phyloP scores from a whole-genome alignment of 2,329 filamentous ascomycete genomes.

The Curvularia sp. region DNA sequence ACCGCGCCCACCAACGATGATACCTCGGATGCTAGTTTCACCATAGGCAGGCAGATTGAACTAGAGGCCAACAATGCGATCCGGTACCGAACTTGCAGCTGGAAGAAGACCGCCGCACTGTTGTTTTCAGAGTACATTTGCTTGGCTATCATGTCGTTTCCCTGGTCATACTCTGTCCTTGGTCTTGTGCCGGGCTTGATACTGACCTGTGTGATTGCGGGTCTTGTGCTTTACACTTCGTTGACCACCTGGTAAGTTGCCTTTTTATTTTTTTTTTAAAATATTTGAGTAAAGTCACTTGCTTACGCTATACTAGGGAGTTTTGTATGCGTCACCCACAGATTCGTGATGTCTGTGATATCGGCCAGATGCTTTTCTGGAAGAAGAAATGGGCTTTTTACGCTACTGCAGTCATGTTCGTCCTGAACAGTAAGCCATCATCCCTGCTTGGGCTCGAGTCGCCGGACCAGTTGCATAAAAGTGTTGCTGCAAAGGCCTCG shows the following conservation, averaged over 20 bases:
- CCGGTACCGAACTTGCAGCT: constrained; percentile 91
- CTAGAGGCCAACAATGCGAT: constrained; percentile 79
- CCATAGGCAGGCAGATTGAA: constrained; percentile 72
- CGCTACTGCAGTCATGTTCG: constrained; percentile 81
- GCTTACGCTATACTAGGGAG: constrained; percentile 64
- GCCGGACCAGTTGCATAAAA: neutral
- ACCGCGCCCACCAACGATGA: constrained; percentile 42
- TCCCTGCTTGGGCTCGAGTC: neutral
- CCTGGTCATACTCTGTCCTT: constrained; percentile 87
- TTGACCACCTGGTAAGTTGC: constrained; percentile 65
- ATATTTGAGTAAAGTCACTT: neutral
- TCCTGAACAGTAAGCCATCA: constrained; percentile 88
- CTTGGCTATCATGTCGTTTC: constrained; percentile 92
- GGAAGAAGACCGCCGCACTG: constrained; percentile 91
- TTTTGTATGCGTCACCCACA: constrained; percentile 92
- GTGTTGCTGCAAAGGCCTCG: neutral
- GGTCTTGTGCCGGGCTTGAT: constrained; percentile 88
- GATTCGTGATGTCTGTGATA: constrained; percentile 89
- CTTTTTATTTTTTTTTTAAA: neutral
- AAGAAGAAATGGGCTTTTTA: constrained; percentile 75
- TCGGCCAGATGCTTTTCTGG: constrained; percentile 95
- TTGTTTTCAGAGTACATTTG: constrained; percentile 97
- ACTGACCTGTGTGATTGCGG: constrained; percentile 78
- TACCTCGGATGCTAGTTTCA: constrained; percentile 52
- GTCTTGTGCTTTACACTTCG: constrained; percentile 82